Evolutionary conservation across 495 filamentous ascomycete genomes (phyloP).

Genomic region (Pyrenopolyporus hunteri): DNA sequence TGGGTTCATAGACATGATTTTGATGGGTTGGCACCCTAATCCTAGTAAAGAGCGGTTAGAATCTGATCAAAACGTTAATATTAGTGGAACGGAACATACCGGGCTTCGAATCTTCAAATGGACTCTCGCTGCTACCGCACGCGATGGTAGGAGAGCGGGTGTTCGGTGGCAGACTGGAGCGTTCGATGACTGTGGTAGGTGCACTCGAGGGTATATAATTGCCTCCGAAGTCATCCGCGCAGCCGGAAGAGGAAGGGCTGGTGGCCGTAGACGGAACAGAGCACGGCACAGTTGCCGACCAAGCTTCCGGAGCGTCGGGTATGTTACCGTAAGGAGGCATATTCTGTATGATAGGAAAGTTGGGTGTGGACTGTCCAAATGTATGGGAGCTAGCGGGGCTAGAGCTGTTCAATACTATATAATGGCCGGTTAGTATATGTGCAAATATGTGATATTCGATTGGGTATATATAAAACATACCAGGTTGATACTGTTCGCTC

Average conservation of each 20-base stretch:
- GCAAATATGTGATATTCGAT: background rate
- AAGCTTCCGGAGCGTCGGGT: constrained; percentile 44
- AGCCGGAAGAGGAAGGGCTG: constrained; percentile 49
- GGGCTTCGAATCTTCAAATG: constrained; percentile 39
- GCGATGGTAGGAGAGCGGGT: constrained; percentile 32
- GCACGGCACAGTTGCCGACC: constrained; percentile 41
- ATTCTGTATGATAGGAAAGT: constrained; percentile 35
- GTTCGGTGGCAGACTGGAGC: constrained; percentile 30
- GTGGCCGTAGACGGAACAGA: constrained; percentile 48
- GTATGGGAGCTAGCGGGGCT: constrained; percentile 21
- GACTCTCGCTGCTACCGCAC: constrained; percentile 24
- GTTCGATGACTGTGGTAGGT: constrained; percentile 45
- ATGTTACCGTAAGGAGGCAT: constrained; percentile 43
- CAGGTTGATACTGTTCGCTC: constrained; percentile 23
- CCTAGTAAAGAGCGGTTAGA: constrained; percentile 35
- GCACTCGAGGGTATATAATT: constrained; percentile 49
- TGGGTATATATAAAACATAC: constrained; percentile 11
- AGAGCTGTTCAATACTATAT: constrained; percentile 22
- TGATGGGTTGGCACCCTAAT: constrained; percentile 37
- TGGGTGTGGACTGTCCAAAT: constrained; percentile 29
- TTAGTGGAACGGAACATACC: constrained; percentile 24
- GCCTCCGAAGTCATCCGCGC: constrained; percentile 46
- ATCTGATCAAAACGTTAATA: background rate
- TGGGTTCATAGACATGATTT: constrained; percentile 34
- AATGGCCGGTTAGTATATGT: constrained; percentile 31